A percentile compares a stretch with the other conserved stretches of the same genome.
Conservation (phyloP, 192 early-diverging fungal genomes). For the Backusella luteola region DNA sequence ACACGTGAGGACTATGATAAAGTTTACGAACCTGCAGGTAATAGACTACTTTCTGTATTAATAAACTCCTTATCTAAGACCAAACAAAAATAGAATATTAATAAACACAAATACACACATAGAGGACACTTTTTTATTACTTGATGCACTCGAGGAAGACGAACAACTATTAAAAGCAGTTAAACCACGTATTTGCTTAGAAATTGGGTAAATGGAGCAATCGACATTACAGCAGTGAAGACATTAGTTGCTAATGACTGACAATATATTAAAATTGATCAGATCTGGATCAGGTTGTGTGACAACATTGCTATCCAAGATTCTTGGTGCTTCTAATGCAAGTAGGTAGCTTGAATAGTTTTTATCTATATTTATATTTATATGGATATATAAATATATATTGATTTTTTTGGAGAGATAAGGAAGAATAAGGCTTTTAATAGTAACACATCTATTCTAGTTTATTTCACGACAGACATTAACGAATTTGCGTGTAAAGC, state of each 20-base stretch:
- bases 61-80: not conserved
- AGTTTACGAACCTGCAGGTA: constrained; percentile 89
- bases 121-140: constrained; percentile 94
- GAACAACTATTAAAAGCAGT: constrained; percentile 45
- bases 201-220: constrained; percentile 70
- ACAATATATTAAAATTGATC: not conserved
- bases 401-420: too few species aligned
- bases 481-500: constrained; percentile 72
- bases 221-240: not conserved
- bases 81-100: constrained; percentile 2
- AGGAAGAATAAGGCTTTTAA: not conserved
- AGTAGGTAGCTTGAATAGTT: constrained; percentile 28
- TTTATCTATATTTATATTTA: not conserved
- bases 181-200: constrained; percentile 71
- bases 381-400: too few species aligned
- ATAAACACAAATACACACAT: not conserved
- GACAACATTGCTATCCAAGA: constrained; percentile 72
- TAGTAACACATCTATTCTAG: constrained; percentile 5
- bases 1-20: constrained; percentile 55
- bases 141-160: constrained; percentile 91
- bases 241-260: not conserved
- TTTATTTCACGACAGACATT: constrained; percentile 73
- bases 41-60: not conserved
- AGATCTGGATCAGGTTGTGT: constrained; percentile 86
- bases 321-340: constrained; percentile 41